Percentiles rank a stretch among this genome's conserved stretches.
These are phyloP conservation scores for Adansonia gregorii DNA, from an alignment of 441 rosid species.

Conservation along the genomic window DNA sequence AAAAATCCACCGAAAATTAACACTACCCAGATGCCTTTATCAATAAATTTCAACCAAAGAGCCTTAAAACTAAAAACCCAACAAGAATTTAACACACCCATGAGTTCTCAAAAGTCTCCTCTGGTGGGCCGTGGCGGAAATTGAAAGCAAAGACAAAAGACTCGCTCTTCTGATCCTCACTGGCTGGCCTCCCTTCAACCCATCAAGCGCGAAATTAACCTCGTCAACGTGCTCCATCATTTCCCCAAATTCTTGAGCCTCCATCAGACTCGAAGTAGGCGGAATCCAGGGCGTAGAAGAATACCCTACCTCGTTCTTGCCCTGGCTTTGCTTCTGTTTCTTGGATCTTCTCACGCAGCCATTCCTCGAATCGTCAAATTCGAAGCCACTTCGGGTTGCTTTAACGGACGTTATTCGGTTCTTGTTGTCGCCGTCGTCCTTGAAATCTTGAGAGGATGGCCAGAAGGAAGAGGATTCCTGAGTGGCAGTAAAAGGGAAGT, in stretches of 20 bases:
- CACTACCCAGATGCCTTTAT: slow-evolving; percentile 21
- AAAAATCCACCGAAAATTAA: slow-evolving; percentile 5
- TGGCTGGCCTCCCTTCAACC: no score
- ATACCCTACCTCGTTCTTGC: slow-evolving; percentile 22
- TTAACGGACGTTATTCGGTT: no score
- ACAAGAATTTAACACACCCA: slow-evolving; percentile 43
- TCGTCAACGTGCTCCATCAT: no score
- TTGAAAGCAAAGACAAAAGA: slow-evolving; percentile 68
- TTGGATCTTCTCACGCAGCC: slow-evolving; percentile 44
- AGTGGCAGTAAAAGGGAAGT: slow-evolving; percentile 53
- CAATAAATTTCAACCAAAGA: neutral
- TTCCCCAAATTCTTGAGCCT: slow-evolving; percentile 98
- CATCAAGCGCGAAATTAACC: no score
- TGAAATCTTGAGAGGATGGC: no score
- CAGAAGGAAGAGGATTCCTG: slow-evolving; percentile 54
- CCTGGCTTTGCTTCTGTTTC: slow-evolving; percentile 41
- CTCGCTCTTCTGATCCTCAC: slow-evolving; percentile 89
- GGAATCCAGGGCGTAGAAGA: slow-evolving; percentile 37
- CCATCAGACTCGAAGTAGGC: slow-evolving; percentile 75
- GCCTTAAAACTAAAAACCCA: no score
- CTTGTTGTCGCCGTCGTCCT: no score
- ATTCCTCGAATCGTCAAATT: slow-evolving; percentile 31
- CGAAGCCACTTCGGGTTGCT: slow-evolving; percentile 17
- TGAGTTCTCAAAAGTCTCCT: slow-evolving; percentile 80
- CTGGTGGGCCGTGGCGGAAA: slow-evolving; percentile 70